Percentiles rank a stretch among this genome's conserved stretches.
These are phyloP conservation scores for Penicillium coprophilum DNA, from an alignment of 495 filamentous ascomycete genomes.

Conservation along the genomic window DNA sequence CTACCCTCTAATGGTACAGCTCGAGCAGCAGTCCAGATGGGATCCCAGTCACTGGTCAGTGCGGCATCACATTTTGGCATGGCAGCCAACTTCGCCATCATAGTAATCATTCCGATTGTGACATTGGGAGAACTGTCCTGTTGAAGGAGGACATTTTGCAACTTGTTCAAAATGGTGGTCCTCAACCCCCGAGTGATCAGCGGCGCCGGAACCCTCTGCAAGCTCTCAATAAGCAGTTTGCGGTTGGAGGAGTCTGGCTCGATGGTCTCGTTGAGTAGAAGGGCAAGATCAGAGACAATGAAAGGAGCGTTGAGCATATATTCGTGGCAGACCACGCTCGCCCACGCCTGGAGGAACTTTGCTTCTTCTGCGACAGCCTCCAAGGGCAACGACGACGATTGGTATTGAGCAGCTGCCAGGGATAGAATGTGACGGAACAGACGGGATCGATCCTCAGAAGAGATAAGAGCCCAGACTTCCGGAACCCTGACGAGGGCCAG, in stretches of 20 bases:
- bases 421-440: conserved; percentile 39
- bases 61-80: conserved; percentile 44
- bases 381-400: conserved; percentile 28
- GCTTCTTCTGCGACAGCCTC: conserved; percentile 32
- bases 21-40: conserved; percentile 41
- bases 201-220: conserved; percentile 40
- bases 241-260: conserved; percentile 34
- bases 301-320: conserved; percentile 42
- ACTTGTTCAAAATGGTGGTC: conserved; percentile 37
- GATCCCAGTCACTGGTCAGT: conserved; percentile 43
- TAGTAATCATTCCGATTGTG: conserved; percentile 37
- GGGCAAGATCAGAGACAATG: conserved; percentile 37
- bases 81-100: conserved; percentile 46
- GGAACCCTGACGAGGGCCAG: conserved; percentile 36
- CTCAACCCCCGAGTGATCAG: conserved; percentile 42
- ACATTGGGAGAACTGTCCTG: conserved; percentile 32
- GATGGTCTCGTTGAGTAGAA: conserved; percentile 36
- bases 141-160: conserved; percentile 35
- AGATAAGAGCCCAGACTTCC: conserved; percentile 33
- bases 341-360: conserved; percentile 44
- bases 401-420: conserved; percentile 39
- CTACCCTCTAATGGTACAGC: conserved; percentile 36
- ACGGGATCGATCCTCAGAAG: conserved; percentile 29
- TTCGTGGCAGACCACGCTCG: conserved; percentile 45
- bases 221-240: conserved; percentile 40